A percentile compares a stretch with the other conserved stretches of the same genome.
These are phyloP conservation scores for Fusarium sp. DNA, from an alignment of 2,329 filamentous ascomycete genomes.

Conservation along the genomic window DNA sequence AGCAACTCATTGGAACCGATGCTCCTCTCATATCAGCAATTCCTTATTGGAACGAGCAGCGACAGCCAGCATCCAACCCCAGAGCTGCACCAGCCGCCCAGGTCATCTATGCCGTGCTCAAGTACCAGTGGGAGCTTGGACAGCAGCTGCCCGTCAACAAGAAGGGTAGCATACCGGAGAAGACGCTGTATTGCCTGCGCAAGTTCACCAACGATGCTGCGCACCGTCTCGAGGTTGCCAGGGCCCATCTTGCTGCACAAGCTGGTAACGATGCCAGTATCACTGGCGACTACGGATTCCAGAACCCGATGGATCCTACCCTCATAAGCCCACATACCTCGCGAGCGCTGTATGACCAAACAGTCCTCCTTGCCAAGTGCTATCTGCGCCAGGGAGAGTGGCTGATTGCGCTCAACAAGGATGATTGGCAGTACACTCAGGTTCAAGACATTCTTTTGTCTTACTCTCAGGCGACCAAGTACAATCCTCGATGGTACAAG, in stretches of 20 bases:
- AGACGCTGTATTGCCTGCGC: constrained; percentile 67
- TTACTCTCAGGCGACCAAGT: constrained; percentile 90
- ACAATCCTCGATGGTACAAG: constrained; percentile 97
- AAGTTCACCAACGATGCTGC: constrained; percentile 70
- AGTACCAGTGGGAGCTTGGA: constrained; percentile 93
- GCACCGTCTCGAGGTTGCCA: constrained; percentile 63
- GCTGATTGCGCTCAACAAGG: constrained; percentile 85
- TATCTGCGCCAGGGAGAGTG: constrained; percentile 97
- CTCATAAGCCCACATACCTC: constrained; percentile 62
- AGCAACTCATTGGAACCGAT: constrained; percentile 84
- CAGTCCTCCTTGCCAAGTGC: constrained; percentile 87
- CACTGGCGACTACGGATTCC: constrained; percentile 61
- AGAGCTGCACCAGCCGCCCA: constrained; percentile 73
- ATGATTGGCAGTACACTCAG: constrained; percentile 88
- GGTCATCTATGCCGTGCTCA: constrained; percentile 95
- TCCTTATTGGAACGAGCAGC: constrained; percentile 63
- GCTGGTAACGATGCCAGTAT: constrained; percentile 58
- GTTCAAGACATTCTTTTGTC: constrained; percentile 91
- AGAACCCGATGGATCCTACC: constrained; percentile 57
- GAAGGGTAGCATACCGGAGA: constrained; percentile 60
- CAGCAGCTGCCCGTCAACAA: constrained; percentile 62
- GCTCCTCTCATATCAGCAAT: constrained; percentile 69
- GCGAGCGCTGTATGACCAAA: constrained; percentile 67
- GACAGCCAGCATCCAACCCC: constrained; percentile 38
- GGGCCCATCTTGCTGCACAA: constrained; percentile 60